These are phyloP conservation scores for Metschnikowia henanensis DNA, from an alignment of 805 yeast genomes.

Conservation along the genomic window DNA sequence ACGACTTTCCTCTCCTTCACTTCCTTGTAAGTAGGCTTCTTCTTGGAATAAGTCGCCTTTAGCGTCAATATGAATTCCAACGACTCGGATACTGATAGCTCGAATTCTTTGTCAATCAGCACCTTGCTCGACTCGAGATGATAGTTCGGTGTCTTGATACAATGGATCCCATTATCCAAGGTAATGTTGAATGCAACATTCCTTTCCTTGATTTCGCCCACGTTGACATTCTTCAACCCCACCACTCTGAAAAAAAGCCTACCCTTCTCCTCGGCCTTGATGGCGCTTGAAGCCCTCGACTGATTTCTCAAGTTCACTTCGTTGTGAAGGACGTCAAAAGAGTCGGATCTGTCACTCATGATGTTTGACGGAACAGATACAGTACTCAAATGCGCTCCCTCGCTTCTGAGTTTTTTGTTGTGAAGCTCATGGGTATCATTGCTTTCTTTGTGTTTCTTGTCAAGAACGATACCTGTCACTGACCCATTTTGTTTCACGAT, in stretches of 20 bases:
- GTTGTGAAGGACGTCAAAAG: background rate
- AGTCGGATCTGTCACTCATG: slow-evolving; percentile 1
- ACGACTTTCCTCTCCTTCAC: slow-evolving; percentile 57
- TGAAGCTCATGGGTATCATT: background rate
- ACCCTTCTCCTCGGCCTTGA: slow-evolving; percentile 43
- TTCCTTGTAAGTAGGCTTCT: slow-evolving; percentile 53
- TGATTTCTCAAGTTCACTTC: background rate
- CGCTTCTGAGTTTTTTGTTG: slow-evolving; percentile 4
- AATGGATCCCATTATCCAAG: slow-evolving; percentile 81
- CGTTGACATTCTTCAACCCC: slow-evolving; percentile 44
- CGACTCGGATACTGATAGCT: slow-evolving; percentile 55
- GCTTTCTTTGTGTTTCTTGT: slow-evolving; percentile 7
- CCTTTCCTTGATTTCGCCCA: slow-evolving; percentile 47
- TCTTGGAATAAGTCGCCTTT: slow-evolving; percentile 59
- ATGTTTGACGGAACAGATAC: slow-evolving; percentile 31
- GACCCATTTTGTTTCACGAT: slow-evolving; percentile 30
- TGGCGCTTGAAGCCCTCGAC: background rate
- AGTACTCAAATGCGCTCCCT: slow-evolving; percentile 25
- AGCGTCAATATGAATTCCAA: slow-evolving; percentile 71
- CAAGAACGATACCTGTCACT: slow-evolving; percentile 26
- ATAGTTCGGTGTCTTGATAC: slow-evolving; percentile 64
- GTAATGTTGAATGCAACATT: slow-evolving; percentile 52
- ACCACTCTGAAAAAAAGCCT: slow-evolving; percentile 52
- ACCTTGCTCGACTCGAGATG: slow-evolving; percentile 31
- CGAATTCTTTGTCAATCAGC: slow-evolving; percentile 72